A percentile compares a stretch with the other conserved stretches of the same genome.
Evolutionary conservation across 768 basidiomycete genomes (phyloP).

Genomic region (Pleurotus sapidus): DNA sequence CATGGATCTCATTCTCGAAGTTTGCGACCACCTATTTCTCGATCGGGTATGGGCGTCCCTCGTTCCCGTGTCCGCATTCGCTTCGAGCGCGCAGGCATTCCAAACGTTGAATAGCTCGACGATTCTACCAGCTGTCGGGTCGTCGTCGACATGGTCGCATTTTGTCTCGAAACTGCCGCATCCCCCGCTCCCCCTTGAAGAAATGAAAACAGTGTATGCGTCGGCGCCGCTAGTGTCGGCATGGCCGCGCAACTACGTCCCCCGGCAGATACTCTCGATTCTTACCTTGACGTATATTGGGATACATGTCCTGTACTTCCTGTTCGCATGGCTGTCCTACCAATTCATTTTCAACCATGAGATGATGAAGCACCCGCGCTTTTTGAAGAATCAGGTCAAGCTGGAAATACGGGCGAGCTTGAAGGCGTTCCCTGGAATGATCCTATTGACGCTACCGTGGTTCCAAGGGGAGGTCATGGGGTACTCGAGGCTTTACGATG

Average conservation of each 20-base stretch:
- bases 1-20: constrained; percentile 84
- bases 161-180: constrained; percentile 56
- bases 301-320: constrained; percentile 83
- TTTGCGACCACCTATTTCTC: constrained; percentile 69
- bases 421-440: constrained; percentile 81
- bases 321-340: constrained; percentile 85
- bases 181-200: constrained; percentile 43
- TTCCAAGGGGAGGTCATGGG: constrained; percentile 92
- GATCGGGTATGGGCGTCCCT: constrained; percentile 79
- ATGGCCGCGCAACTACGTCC: constrained; percentile 84
- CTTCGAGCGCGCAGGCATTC: constrained; percentile 22
- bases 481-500: constrained; percentile 74
- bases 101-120: constrained; percentile 38
- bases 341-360: constrained; percentile 88
- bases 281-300: constrained; percentile 71
- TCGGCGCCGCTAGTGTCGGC: constrained; percentile 49
- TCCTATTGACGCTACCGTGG: constrained; percentile 85
- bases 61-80: constrained; percentile 60
- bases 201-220: constrained; percentile 26
- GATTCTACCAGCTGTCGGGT: constrained; percentile 25
- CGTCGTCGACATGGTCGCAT: constrained; percentile 47
- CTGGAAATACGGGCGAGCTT: constrained; percentile 76
- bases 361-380: constrained; percentile 94
- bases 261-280: constrained; percentile 76
- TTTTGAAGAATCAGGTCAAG: constrained; percentile 83